These are phyloP conservation scores for Kwoniella newhampshirensis DNA, from an alignment of 768 basidiomycete species.

Conservation along the genomic window DNA sequence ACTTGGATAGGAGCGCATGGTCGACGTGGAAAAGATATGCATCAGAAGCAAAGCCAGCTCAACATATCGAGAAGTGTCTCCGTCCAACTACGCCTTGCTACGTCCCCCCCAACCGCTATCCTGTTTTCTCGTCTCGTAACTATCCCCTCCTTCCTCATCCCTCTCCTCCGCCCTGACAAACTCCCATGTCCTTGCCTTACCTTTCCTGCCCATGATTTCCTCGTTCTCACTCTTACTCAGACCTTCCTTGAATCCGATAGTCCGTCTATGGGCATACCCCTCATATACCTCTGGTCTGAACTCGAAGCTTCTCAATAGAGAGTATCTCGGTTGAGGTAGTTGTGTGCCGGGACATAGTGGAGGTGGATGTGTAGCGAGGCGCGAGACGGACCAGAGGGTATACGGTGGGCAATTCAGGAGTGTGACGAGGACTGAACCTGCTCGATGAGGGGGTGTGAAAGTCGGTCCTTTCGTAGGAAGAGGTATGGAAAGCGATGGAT, in stretches of 20 bases:
- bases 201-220: constrained; percentile 58
- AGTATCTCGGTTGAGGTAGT: constrained; percentile 64
- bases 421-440: constrained; percentile 82
- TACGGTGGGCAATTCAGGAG: constrained; percentile 84
- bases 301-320: constrained; percentile 71
- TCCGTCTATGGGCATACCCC: constrained; percentile 92
- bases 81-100: no score
- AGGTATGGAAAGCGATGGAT: constrained; percentile 1
- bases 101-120: no score
- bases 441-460: constrained; percentile 37
- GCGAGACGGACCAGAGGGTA: constrained; percentile 68
- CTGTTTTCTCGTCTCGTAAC: no score
- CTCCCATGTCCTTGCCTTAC: constrained; percentile 83
- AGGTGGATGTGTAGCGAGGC: constrained; percentile 60
- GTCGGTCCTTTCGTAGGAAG: constrained; percentile 1
- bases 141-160: constrained; percentile 5
- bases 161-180: constrained; percentile 59
- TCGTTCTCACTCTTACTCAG: constrained; percentile 66
- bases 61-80: no score
- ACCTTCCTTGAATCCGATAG: constrained; percentile 74
- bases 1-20: no score
- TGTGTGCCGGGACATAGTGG: constrained; percentile 53
- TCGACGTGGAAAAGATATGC: no score
- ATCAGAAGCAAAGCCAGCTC: no score
- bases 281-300: constrained; percentile 72